Percentiles rank a stretch among this genome's conserved stretches.
Evolutionary conservation across 257 asterid species (phyloP).

Genomic region (Thymus quinquecostatus): DNA sequence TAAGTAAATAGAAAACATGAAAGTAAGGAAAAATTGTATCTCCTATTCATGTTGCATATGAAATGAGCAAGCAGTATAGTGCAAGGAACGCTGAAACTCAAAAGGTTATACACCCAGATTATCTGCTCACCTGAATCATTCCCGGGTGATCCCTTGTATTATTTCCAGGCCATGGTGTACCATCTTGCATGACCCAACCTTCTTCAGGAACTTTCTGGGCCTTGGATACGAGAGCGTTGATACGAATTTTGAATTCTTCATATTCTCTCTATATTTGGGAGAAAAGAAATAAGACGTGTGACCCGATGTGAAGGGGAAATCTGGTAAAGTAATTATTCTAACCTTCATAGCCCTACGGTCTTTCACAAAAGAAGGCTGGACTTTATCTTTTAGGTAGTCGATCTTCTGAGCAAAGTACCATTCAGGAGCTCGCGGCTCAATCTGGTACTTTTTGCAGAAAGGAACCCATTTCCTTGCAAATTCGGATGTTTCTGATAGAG

Average conservation of each 20-base stretch:
- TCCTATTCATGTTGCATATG: background rate
- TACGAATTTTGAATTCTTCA: slow-evolving; percentile 89
- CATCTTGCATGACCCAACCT: slow-evolving; percentile 99
- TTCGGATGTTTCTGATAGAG: slow-evolving; percentile 92
- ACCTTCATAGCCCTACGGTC: slow-evolving; percentile 99
- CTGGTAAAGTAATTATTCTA: slow-evolving; percentile 14
- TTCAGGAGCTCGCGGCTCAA: slow-evolving; percentile 99
- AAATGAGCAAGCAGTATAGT: slow-evolving; percentile 11
- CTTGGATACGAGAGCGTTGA: slow-evolving; percentile 83
- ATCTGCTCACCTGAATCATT: slow-evolving; percentile 82
- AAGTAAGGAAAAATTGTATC: background rate
- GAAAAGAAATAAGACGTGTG: slow-evolving; percentile 33
- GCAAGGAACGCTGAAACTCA: slow-evolving; percentile 13
- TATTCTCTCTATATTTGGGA: slow-evolving; percentile 73
- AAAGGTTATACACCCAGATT: slow-evolving; percentile 13
- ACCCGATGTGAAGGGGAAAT: slow-evolving; percentile 29
- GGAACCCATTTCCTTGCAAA: slow-evolving; percentile 98
- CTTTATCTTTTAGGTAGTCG: slow-evolving; percentile 90
- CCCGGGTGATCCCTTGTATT: slow-evolving; percentile 98
- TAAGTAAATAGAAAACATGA: slow-evolving; percentile 5
- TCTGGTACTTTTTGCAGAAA: slow-evolving; percentile 77
- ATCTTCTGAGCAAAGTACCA: slow-evolving; percentile 92
- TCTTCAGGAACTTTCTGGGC: slow-evolving; percentile 95
- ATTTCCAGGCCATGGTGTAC: slow-evolving; percentile 99
- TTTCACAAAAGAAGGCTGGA: slow-evolving; percentile 89